A percentile compares a stretch with the other conserved stretches of the same genome.
phyloP scores from a whole-genome alignment of 306 rosid species.

The Glycine soja region DNA sequence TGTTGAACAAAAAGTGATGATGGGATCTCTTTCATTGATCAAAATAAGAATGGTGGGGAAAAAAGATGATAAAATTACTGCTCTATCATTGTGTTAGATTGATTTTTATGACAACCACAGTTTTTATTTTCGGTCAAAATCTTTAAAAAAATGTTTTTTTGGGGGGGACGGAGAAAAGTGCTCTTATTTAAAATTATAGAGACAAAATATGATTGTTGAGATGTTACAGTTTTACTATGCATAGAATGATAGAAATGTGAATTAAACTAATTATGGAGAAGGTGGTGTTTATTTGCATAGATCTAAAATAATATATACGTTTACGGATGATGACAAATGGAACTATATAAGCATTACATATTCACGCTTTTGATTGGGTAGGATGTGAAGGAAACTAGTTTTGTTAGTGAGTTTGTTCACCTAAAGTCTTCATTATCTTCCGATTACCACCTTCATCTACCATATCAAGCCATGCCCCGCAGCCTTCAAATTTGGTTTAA shows the following conservation, averaged over 20 bases:
- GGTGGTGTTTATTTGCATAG: neutral
- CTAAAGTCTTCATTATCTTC: conserved; percentile 40
- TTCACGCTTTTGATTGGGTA: conserved; percentile 39
- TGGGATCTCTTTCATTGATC: neutral
- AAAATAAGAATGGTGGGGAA: neutral
- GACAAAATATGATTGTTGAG: neutral
- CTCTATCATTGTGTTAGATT: neutral
- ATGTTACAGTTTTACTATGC: neutral
- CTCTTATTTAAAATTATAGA: too few relatives aligned
- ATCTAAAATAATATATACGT: too few relatives aligned
- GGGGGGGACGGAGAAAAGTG: neutral
- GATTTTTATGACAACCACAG: too few relatives aligned
- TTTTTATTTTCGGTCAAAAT: neutral
- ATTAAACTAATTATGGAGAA: neutral
- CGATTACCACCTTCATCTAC: conserved; percentile 49
- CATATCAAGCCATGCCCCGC: neutral
- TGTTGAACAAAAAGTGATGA: neutral
- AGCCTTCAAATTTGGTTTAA: too few relatives aligned
- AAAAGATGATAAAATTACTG: neutral
- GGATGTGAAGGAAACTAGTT: conserved; percentile 30
- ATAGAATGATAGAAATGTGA: neutral
- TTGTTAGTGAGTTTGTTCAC: conserved; percentile 52
- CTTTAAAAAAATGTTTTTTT: neutral
- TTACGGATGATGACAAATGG: neutral
- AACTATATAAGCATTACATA: neutral